Evolutionary conservation across 139 green algal species (phyloP).

Genomic region (Micromonas commoda): DNA sequence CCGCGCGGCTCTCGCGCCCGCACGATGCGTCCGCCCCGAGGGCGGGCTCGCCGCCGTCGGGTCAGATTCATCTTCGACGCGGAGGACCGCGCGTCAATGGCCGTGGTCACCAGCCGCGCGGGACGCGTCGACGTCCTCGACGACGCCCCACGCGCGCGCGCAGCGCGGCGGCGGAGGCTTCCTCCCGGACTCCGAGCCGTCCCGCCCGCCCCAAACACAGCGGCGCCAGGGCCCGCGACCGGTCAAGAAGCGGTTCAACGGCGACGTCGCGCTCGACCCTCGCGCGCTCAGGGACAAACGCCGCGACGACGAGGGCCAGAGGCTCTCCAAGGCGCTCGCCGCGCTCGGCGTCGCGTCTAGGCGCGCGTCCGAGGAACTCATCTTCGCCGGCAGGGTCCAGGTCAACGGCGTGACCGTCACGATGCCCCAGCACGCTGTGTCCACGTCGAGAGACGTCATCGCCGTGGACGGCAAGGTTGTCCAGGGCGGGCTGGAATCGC

Average conservation of each 20-base stretch:
- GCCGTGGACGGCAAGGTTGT: constrained; percentile 47
- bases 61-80: too few relatives aligned
- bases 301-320: background rate
- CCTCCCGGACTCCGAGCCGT: too few relatives aligned
- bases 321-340: constrained; percentile 63
- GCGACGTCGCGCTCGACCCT: background rate
- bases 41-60: too few relatives aligned
- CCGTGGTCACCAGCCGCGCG: too few relatives aligned
- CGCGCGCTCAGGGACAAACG: background rate
- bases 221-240: background rate
- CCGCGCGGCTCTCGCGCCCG: too few relatives aligned
- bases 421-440: constrained; percentile 44
- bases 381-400: constrained; percentile 62
- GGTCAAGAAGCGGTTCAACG: background rate
- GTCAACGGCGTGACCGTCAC: constrained; percentile 72
- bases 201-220: background rate
- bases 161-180: too few relatives aligned
- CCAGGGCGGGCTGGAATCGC: constrained; percentile 22
- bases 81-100: too few relatives aligned
- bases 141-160: too few relatives aligned
- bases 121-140: too few relatives aligned
- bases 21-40: too few relatives aligned
- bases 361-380: constrained; percentile 68
- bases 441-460: constrained; percentile 53
- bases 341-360: constrained; percentile 72